Evolutionary conservation across 345 rosid genomes (phyloP), one percentile per base, ranked within the genome.

Genomic region (Gossypium herbaceum): DNA sequence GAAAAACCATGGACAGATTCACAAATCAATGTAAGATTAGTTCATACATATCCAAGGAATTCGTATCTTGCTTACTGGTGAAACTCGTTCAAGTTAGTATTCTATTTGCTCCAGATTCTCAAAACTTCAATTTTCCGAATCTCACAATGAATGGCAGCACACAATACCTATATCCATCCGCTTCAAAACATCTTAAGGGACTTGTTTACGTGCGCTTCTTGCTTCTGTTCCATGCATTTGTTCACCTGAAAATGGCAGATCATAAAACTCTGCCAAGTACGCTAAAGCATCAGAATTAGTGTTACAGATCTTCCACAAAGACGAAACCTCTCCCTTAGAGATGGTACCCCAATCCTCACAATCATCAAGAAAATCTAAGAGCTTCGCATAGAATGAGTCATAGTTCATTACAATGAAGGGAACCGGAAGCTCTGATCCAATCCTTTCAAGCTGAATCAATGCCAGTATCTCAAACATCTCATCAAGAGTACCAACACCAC

Each of bases 341-440:
- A 92, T 84, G 12, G 90, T 86, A 63, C 98, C 98, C 92, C 86
- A 87, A 25, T 72, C 55, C 88, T 88, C 93, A 50, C 97, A 94
- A 74, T 77, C 84, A 51, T 79, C 82, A n/a, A 94, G 88, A 77
- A 94, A 94, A 63, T 91, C 94, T 12, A 94, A 74, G 70, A 94
- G 85, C 81, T 94, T 94, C 12, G 79, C 56, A 70, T 92, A 94
- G 82, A 84, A 92, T 15, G 94, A 88, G 74, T 90, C 87, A 20
- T 91, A 94, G 78, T 94, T 94, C 97, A 94, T 90, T 81, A 94
- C 85, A 17, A 90, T 79, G 79, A 94, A 92, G 0, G 97, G 97
- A 76, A 94, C 92, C 0, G 91, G 95, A 67, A 91, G 82, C 39
- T 51, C 73, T 15, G 97, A 92, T 51, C 97, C 97, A 47, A 92